Evolutionary conservation across 805 yeast species (phyloP).

Genomic region (Kodamaea restingae): DNA sequence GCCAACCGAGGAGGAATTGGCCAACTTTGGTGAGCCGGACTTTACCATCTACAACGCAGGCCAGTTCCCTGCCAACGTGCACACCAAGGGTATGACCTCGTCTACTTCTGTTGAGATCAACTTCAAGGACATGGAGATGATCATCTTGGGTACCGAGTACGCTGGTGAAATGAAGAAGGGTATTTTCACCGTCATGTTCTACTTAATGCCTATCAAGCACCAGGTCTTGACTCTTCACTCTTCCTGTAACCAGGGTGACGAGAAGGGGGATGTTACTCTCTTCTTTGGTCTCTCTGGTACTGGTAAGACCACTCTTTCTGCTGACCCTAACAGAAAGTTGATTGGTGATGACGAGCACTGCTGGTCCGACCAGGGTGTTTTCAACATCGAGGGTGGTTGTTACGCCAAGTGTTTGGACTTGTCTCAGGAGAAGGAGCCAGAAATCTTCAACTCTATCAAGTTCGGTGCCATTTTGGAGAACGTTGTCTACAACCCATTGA

Average conservation of each 20-base stretch:
- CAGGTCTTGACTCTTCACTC: conserved; percentile 91
- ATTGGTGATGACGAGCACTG: conserved; percentile 99
- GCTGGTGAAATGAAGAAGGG: conserved; percentile 99
- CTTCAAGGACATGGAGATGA: conserved; percentile 98
- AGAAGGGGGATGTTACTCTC: conserved; percentile 81
- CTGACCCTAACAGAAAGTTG: conserved; percentile 88
- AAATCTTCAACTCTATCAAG: conserved; percentile 89
- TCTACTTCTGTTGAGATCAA: conserved; percentile 93
- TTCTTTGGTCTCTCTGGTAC: conserved; percentile 98
- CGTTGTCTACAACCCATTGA: conserved; percentile 73
- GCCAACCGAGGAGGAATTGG: conserved; percentile 87
- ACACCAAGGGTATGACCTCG: conserved; percentile 96
- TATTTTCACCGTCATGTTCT: conserved; percentile 97
- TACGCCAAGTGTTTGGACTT: conserved; percentile 95
- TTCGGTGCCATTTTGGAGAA: conserved; percentile 95
- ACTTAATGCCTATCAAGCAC: conserved; percentile 94
- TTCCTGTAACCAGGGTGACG: conserved; percentile 85
- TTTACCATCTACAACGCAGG: conserved; percentile 98
- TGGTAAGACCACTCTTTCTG: conserved; percentile 95
- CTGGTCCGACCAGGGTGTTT: conserved; percentile 98
- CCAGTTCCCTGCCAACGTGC: conserved; percentile 95
- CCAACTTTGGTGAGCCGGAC: conserved; percentile 92
- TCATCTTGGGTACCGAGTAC: conserved; percentile 95
- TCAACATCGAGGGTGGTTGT: conserved; percentile 99
- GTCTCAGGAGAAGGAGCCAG: conserved; percentile 92